Base-by-base conservation (phyloP, 352 stramenopile species). In the Phytophthora litchii region DNA sequence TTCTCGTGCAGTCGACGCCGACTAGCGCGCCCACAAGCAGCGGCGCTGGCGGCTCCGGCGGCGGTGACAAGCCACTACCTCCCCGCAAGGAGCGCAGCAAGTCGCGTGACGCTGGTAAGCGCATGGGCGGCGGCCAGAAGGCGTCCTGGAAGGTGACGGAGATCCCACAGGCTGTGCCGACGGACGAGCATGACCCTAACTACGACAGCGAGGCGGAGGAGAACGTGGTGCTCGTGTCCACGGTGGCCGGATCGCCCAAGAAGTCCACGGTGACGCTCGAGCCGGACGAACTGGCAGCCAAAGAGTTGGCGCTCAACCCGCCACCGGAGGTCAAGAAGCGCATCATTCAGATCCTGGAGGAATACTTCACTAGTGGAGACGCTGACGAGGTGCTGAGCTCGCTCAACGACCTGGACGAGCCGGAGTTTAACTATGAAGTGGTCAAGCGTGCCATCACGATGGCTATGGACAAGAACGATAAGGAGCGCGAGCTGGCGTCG, bases 401-500 rank as follows among this genome's bases (percentile, higher is more conserved):
- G n/a, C 43, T 91, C 37, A 74, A 72, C 14, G 83, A 92, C 32
- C 44, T 92, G 16, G 74, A 91, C 50, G 72, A 79, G 13, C 60
- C 69, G 1, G 83, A 89, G 13, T 97, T 92, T 66, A 83, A 89
- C 48, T 97, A 96, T 62, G 88, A 97, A 58, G 70, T 99, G 36
- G 92, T 99, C 27, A 99, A 99, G 71, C 83, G 94, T 31, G 91
- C 88, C 5, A 95, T 99, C 58, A 97, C 88, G 31, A 95, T 99
- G 67, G 88, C 94, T 16, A 90, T 99, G 74, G 97, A 99, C 78
- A 75, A 72, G 56, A 60, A 75, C 52, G 67, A 72, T 56, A 75
- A 75, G 52, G 67, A 75, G 43, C 61, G 62, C 14, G 62, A 75
- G 38, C 25, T 75, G n/a, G 58, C 67, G 21, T 97, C 90, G 27